phyloP scores from a whole-genome alignment of 768 basidiomycete species.

The Kwoniella sp. region DNA sequence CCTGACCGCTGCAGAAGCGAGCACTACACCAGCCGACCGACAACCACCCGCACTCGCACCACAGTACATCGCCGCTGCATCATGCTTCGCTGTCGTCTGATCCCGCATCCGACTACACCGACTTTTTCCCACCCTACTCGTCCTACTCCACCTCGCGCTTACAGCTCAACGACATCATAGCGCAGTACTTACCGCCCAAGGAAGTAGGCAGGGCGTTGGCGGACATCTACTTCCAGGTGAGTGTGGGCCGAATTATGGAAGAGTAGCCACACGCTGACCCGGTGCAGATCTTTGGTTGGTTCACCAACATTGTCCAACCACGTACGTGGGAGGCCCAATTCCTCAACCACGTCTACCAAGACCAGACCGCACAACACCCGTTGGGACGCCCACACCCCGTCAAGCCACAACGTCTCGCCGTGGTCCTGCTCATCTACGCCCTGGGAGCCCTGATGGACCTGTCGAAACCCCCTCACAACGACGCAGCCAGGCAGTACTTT shows the following conservation, averaged over 20 bases:
- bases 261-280: background rate
- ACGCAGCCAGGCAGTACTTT: constrained; percentile 1
- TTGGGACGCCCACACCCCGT: background rate
- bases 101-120: constrained; percentile 3
- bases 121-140: constrained; percentile 4
- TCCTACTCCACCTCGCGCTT: constrained; percentile 1
- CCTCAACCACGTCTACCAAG: constrained; percentile 13
- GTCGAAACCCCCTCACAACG: constrained; percentile 7
- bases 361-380: background rate
- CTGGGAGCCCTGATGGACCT: constrained; percentile 19
- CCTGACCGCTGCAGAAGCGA: background rate
- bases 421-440: constrained; percentile 14
- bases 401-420: constrained; percentile 15
- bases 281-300: constrained; percentile 18
- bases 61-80: background rate
- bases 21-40: background rate
- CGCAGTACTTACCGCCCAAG: constrained; percentile 4
- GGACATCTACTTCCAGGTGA: constrained; percentile 14
- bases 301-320: constrained; percentile 17
- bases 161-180: constrained; percentile 6
- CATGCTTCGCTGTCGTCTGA: constrained; percentile 7
- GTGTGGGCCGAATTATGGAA: background rate
- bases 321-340: constrained; percentile 6
- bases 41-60: background rate
- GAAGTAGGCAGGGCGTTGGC: constrained; percentile 6